Percentiles rank a stretch among this genome's conserved stretches.
These are phyloP conservation scores for Cylindrodendrum hubeiense DNA, from an alignment of 2,329 filamentous ascomycete species.

Conservation along the genomic window DNA sequence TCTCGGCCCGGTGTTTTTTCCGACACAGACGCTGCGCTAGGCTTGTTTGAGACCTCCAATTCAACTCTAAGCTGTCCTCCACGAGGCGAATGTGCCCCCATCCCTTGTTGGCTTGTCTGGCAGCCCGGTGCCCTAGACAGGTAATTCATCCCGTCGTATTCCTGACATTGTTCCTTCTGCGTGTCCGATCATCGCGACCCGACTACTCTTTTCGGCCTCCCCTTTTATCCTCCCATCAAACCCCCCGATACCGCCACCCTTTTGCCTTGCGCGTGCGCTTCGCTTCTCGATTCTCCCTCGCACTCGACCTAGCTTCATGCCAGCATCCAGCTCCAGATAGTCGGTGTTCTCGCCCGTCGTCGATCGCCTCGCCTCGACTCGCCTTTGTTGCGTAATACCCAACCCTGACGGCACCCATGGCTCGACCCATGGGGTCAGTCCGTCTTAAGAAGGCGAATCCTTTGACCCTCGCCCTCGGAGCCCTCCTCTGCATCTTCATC, in stretches of 20 bases:
- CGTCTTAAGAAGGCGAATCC: slow-evolving; percentile 86
- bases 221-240: slow-evolving; percentile 3
- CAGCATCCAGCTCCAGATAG: slow-evolving; percentile 36
- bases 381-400: slow-evolving; percentile 19
- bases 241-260: background rate
- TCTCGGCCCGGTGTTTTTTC: slow-evolving; percentile 30
- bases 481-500: slow-evolving; percentile 78
- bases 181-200: slow-evolving; percentile 29
- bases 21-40: slow-evolving; percentile 28
- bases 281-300: slow-evolving; percentile 17
- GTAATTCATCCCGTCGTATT: slow-evolving; percentile 41
- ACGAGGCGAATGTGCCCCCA: slow-evolving; percentile 28
- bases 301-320: slow-evolving; percentile 40
- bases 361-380: slow-evolving; percentile 13
- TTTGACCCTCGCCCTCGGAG: slow-evolving; percentile 79
- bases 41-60: slow-evolving; percentile 31
- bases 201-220: slow-evolving; percentile 20
- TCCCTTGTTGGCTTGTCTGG: slow-evolving; percentile 36
- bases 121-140: slow-evolving; percentile 33
- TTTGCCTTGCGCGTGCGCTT: slow-evolving; percentile 19
- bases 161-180: slow-evolving; percentile 37
- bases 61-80: slow-evolving; percentile 45
- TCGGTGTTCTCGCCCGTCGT: slow-evolving; percentile 33
- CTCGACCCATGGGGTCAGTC: slow-evolving; percentile 70
- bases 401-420: slow-evolving; percentile 55